Evolutionary conservation across 257 asterid genomes (phyloP), one percentile per base, ranked within the genome.

Genomic region (Avicennia marina): DNA sequence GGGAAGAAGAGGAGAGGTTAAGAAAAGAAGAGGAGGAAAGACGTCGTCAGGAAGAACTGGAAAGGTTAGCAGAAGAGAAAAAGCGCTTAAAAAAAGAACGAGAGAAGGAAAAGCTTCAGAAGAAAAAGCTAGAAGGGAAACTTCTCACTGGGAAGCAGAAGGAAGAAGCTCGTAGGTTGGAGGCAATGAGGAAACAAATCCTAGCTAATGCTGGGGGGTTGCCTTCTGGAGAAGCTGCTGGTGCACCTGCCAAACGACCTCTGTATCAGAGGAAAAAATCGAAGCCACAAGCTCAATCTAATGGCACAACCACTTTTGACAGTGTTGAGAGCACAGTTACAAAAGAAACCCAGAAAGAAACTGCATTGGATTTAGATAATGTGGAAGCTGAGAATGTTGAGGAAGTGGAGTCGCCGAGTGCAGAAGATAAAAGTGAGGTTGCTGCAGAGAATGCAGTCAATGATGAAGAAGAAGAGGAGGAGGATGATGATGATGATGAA

Each of bases 1-100:
- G 75, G 57, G 97, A 86, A 75, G 96, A 82, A 76, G 97, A 82
- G 71, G 97, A 93, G 70, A 70, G 56, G 67, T 49, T 80, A 49
- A 76, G 95, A 65, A 93, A 75, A 80, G 99, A 93, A 81, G 99
- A 93, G 66, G 97, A 86, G 80, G 99, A 89, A 66, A 77, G 83
- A 53, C 75, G 3, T 29, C 73, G 72, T 32, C 83, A 46, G 70
- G 99, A 86, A 79, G 97, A 86, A 62, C 65, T 65, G 55, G 97
- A 84, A 65, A 74, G 83, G 52, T 50, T 75, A 58, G 87, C 82
- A 34, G 97, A 89, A 78, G 97, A 89, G 80, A 93, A 66, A 58
- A 93, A 82, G 62, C 83, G 94, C 55, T 63, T 78, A 68, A 93
- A 86, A 77, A 93, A 89, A 67, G 99, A 93, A 71, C 84, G 56